These are phyloP conservation scores for Pogostemon cablin DNA, from an alignment of 257 asterid genomes.

Conservation along the genomic window DNA sequence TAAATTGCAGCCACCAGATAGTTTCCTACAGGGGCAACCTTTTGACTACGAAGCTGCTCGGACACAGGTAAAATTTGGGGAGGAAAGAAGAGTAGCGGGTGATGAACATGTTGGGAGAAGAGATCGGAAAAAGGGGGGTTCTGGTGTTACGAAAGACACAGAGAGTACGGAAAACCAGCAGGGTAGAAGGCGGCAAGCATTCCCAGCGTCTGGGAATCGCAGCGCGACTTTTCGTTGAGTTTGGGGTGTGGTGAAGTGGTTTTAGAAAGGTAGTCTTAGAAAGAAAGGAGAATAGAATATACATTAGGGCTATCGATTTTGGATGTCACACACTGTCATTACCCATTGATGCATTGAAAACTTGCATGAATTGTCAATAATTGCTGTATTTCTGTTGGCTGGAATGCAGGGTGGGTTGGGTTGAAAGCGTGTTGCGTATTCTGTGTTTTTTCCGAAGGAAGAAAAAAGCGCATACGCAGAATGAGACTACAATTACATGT, in stretches of 20 bases:
- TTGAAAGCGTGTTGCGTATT: too few species aligned
- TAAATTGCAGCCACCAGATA: constrained; percentile 40
- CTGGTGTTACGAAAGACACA: constrained; percentile 42
- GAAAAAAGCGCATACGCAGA: too few species aligned
- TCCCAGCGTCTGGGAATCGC: constrained; percentile 92
- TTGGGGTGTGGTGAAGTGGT: not conserved
- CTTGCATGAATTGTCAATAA: not conserved
- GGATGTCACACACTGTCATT: not conserved
- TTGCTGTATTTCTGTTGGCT: not conserved
- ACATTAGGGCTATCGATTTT: constrained; percentile 5
- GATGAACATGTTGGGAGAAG: constrained; percentile 38
- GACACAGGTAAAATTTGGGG: constrained; percentile 62
- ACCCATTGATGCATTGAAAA: not conserved
- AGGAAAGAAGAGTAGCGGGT: constrained; percentile 23
- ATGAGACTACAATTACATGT: too few species aligned
- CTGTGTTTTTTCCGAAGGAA: too few species aligned
- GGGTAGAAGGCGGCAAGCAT: constrained; percentile 91
- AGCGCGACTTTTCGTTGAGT: constrained; percentile 71
- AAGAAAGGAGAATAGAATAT: not conserved
- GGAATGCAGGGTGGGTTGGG: not conserved
- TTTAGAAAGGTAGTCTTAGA: constrained; percentile 21
- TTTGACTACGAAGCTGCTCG: constrained; percentile 79
- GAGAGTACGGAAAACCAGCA: constrained; percentile 48
- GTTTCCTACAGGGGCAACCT: constrained; percentile 49
- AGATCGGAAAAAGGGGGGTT: constrained; percentile 45